Conservation (phyloP, 2,329 filamentous ascomycete species). For the Colletotrichum camelliae region DNA sequence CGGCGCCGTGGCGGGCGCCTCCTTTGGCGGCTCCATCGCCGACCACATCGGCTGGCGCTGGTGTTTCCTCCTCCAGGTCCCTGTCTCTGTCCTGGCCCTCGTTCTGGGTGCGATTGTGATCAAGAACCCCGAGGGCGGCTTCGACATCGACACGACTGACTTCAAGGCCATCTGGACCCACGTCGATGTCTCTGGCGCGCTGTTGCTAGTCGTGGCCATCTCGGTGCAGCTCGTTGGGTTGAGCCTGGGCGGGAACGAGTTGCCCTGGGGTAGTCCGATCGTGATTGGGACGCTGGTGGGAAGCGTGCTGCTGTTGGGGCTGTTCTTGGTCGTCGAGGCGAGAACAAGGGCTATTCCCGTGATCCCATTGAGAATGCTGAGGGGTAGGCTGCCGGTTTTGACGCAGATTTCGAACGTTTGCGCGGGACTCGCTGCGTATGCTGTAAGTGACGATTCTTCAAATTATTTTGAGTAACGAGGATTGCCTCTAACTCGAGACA, state of each 20-base stretch:
- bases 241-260: constrained; percentile 60
- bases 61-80: constrained; percentile 69
- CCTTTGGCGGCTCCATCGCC: constrained; percentile 68
- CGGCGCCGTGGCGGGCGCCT: constrained; percentile 66
- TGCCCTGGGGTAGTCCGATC: constrained; percentile 55
- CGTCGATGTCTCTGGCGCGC: constrained; percentile 63
- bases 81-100: constrained; percentile 61
- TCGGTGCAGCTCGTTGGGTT: constrained; percentile 62
- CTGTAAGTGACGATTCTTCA: constrained; percentile 45
- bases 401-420: constrained; percentile 65
- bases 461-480: fast-evolving
- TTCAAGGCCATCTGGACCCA: constrained; percentile 52
- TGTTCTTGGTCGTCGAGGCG: constrained; percentile 55
- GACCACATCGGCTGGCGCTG: constrained; percentile 72
- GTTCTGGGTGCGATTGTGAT: constrained; percentile 59
- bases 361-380: constrained; percentile 61
- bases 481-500: constrained; percentile 24
- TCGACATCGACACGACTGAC: constrained; percentile 31
- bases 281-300: constrained; percentile 50
- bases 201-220: constrained; percentile 62
- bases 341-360: constrained; percentile 56
- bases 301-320: constrained; percentile 45
- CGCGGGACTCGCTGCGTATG: constrained; percentile 66
- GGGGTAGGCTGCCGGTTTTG: constrained; percentile 57
- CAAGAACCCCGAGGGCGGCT: constrained; percentile 42